Conservation (phyloP, 2,329 filamentous ascomycete genomes). For the Exophiala phaeomuriformis region DNA sequence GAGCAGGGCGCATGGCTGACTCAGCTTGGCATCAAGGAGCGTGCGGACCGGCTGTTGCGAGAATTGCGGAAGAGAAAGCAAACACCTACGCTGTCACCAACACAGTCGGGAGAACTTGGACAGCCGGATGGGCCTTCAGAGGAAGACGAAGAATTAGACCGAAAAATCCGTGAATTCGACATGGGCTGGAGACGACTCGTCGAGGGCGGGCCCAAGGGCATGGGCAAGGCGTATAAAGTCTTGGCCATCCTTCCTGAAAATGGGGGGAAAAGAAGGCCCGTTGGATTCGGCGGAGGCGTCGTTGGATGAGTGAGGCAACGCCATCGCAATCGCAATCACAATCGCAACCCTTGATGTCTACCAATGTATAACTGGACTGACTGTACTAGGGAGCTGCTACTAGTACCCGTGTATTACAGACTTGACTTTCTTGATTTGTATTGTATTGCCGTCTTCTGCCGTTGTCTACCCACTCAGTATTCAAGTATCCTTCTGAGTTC, state of each 20-base stretch:
- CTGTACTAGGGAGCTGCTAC: too few relatives aligned
- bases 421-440: too few relatives aligned
- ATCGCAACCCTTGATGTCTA: neutral
- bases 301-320: slow-evolving; percentile 8
- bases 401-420: too few relatives aligned
- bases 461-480: too few relatives aligned
- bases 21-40: slow-evolving; percentile 73
- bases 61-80: slow-evolving; percentile 31
- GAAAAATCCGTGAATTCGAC: slow-evolving; percentile 57
- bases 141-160: slow-evolving; percentile 44
- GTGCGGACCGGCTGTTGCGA: slow-evolving; percentile 60
- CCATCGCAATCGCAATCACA: neutral
- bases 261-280: slow-evolving; percentile 63
- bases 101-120: too few relatives aligned
- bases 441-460: too few relatives aligned
- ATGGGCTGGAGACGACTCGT: slow-evolving; percentile 73
- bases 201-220: slow-evolving; percentile 73
- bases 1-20: slow-evolving; percentile 74
- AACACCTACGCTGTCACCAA: too few relatives aligned
- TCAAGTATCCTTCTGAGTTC: too few relatives aligned
- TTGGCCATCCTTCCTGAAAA: slow-evolving; percentile 84
- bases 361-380: too few relatives aligned
- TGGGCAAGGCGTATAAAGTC: slow-evolving; percentile 93
- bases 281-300: slow-evolving; percentile 76
- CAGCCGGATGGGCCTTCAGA: too few relatives aligned